Evolutionary conservation across 495 filamentous ascomycete species (phyloP).

Genomic region (Penicillium canescens): DNA sequence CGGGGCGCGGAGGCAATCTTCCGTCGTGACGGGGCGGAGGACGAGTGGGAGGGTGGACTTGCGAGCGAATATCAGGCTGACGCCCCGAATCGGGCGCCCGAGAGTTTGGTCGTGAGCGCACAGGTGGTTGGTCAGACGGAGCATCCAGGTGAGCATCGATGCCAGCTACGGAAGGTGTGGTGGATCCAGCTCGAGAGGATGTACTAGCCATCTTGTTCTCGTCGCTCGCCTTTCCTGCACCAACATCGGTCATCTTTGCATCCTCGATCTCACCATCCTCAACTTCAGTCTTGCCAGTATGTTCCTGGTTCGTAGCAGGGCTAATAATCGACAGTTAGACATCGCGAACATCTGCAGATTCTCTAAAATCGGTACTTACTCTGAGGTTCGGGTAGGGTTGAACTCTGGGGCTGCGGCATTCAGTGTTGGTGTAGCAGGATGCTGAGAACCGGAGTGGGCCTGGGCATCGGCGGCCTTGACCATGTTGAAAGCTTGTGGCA

Average conservation of each 20-base stretch:
- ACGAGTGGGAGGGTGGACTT: conserved; percentile 32
- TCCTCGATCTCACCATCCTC: conserved; percentile 83
- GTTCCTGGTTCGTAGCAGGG: conserved; percentile 27
- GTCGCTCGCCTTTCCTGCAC: conserved; percentile 14
- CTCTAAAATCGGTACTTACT: conserved; percentile 39
- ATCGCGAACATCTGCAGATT: background rate
- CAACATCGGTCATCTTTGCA: conserved; percentile 49
- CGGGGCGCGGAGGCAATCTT: conserved; percentile 39
- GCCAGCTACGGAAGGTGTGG: conserved; percentile 8
- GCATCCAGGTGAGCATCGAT: conserved; percentile 17
- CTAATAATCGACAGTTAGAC: conserved; percentile 25
- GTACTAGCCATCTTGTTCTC: conserved; percentile 6
- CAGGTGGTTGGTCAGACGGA: conserved; percentile 23
- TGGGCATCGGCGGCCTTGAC: conserved; percentile 30
- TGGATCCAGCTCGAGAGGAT: conserved; percentile 10
- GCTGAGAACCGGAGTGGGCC: conserved; percentile 19
- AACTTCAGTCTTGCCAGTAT: conserved; percentile 52
- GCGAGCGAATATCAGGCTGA: conserved; percentile 32
- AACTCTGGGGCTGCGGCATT: conserved; percentile 52
- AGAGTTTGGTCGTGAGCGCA: conserved; percentile 25
- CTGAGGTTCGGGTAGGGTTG: conserved; percentile 34
- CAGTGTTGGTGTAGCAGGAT: conserved; percentile 34
- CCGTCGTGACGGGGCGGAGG: conserved; percentile 28
- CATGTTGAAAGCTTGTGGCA: conserved; percentile 73
- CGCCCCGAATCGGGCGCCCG: conserved; percentile 31